Percentiles rank a stretch among this genome's conserved stretches.
Evolutionary conservation across 768 basidiomycete species (phyloP).

Genomic region (Pisolithus marmoratus): DNA sequence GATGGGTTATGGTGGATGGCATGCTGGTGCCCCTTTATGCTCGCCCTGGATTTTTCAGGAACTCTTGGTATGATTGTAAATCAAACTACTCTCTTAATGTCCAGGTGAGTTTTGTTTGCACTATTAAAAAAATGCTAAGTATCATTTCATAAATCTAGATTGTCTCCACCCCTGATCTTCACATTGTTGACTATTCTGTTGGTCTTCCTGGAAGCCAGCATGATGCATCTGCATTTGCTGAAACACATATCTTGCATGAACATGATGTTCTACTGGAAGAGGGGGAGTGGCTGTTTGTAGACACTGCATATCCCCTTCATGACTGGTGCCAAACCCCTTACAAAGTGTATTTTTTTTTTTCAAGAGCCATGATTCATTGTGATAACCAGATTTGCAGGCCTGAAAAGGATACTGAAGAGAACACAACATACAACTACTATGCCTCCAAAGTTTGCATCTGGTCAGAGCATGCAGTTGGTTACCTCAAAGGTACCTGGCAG

Average conservation of each 20-base stretch:
- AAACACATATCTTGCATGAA: slow-evolving; percentile 15
- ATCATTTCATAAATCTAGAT: slow-evolving; percentile 5
- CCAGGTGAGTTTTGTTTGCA: background rate
- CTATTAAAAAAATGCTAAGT: too few relatives aligned
- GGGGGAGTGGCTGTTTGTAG: slow-evolving; percentile 33
- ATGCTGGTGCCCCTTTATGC: slow-evolving; percentile 30
- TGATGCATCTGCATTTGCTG: slow-evolving; percentile 28
- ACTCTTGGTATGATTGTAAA: slow-evolving; percentile 26
- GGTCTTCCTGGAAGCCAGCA: slow-evolving; percentile 30
- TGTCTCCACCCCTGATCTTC: slow-evolving; percentile 8
- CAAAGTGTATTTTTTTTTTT: slow-evolving; percentile 15
- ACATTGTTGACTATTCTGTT: slow-evolving; percentile 26
- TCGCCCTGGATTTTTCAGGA: slow-evolving; percentile 28
- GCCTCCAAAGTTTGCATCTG: too few relatives aligned
- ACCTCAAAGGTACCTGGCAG: too few relatives aligned
- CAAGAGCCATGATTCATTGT: background rate
- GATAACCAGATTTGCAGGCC: background rate
- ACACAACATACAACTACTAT: too few relatives aligned
- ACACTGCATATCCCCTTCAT: slow-evolving; percentile 34
- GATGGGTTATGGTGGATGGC: slow-evolving; percentile 37
- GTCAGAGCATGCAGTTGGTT: too few relatives aligned
- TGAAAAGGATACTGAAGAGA: too few relatives aligned
- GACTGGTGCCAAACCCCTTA: slow-evolving; percentile 26
- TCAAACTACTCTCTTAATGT: slow-evolving; percentile 3
- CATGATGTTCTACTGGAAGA: background rate